Base-by-base conservation (phyloP, 345 rosid genomes). In the Linum tenue region DNA sequence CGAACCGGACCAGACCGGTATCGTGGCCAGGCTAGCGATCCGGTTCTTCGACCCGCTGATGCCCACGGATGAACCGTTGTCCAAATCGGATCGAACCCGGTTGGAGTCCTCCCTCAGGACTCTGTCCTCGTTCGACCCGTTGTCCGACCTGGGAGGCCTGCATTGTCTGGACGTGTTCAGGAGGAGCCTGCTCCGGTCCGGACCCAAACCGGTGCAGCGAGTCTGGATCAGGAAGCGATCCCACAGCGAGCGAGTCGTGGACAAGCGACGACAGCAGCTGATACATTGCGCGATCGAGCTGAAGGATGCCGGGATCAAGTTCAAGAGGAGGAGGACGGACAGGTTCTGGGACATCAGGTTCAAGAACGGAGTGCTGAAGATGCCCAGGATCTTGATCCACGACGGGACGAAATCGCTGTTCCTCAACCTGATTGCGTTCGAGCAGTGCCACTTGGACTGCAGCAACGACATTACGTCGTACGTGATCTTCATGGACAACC, bases 331-430 rank as follows among this genome's bases (percentile, higher is more conserved):
- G 64, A 87, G 78, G 77, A 90, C 97, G 0, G 89, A 85, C 69
- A 79, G 96, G 55, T 92, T 92, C 75, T 92, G 97, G 98, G 91
- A 87, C 75, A 77, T 92, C 6, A 77, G 75, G 69, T 89, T 92
- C 81, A 72, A 83, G 69, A 79, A 85, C 56, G 98, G 98, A 37
- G 77, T 80, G 39, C 83, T 92, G 9, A 59, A 68, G 41, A 81
- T 92, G 55, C 97, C 96, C 3, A 76, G 98, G 37, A 83, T 92
- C 53, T 78, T 89, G 63, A 81, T 89, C 68, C 98, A 87, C 60
- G 97, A 92, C 36, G 97, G 98, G 50, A 94, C 99, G 10, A 84
- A 80, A 62, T 90, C 99, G 0, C 86, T 94, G 2, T 90, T 94
- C 79, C 87, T 88, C 64, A 90, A 90, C 42, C 90, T 86, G 5